Evolutionary conservation across 148 eudicot genomes (phyloP).

Genomic region (Nepenthes mirabilis): DNA sequence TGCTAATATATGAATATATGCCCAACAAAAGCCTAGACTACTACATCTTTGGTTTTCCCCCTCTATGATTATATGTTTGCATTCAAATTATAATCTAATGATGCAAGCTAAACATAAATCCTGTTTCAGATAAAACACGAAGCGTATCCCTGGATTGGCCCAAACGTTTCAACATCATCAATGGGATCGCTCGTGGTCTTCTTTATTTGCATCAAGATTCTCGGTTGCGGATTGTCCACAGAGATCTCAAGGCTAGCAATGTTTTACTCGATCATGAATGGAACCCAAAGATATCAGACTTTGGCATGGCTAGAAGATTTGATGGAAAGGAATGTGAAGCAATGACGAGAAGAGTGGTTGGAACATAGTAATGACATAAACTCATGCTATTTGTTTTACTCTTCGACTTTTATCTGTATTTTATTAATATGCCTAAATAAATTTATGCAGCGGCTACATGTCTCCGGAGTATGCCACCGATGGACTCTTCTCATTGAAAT

Average conservation of each 20-base stretch:
- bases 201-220: conserved; percentile 54
- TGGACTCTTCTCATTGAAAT: conserved; percentile 22
- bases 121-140: not conserved
- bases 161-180: conserved; percentile 36
- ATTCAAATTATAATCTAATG: not conserved
- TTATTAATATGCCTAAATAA: not conserved
- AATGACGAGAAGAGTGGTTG: conserved; percentile 33
- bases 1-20: conserved; percentile 28
- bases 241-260: conserved; percentile 50
- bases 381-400: not conserved
- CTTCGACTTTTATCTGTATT: not conserved
- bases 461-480: conserved; percentile 23
- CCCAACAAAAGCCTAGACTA: conserved; percentile 29
- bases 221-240: conserved; percentile 38
- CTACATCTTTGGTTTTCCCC: conserved; percentile 14
- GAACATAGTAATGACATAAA: conserved; percentile 36
- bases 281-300: conserved; percentile 50
- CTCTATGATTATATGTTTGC: not conserved
- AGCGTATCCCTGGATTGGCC: conserved; percentile 22
- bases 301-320: conserved; percentile 55
- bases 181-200: conserved; percentile 48
- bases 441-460: conserved; percentile 22
- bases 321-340: conserved; percentile 28
- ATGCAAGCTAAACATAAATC: not conserved
- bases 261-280: conserved; percentile 35